Base-by-base conservation (phyloP, 257 asterid species). In the Galeopsis tetrahit region DNA sequence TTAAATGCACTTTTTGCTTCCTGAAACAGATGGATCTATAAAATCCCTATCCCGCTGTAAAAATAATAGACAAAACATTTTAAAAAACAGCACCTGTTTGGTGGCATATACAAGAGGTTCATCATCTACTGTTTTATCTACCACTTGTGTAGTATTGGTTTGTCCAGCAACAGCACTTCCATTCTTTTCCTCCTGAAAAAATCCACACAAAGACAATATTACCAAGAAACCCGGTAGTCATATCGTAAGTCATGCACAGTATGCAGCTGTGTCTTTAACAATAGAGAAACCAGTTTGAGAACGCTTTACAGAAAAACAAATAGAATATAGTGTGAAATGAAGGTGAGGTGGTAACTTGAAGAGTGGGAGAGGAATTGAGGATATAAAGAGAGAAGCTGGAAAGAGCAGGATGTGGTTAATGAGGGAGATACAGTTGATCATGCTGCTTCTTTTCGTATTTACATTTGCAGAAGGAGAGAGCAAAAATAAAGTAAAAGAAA, bases 1-100 rank as follows among this genome's bases (percentile, higher is more conserved):
- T 94, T 94, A 73, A 94, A 94, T 6, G 96, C 98, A 90, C 76
- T 86, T 82, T 94, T 94, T 2, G 99, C 99, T 82, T 94, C 99
- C 99, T 94, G 79, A 66, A 75, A 67, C 72, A 76, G 35, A 75
- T 21, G 68, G 49, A 48, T 52, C 36, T 10, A 59, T 51, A 75
- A 75, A 63, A 75, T 63, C 36, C 31, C 59, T 9, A 68, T 39
- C 49, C 62, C 39, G 32, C 64, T 42, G 21, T 7, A 43, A 77
- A 69, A 60, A 43, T 17, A 21, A 59, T 34, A 39, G 63, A 80
- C n/a, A 78, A 65, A 80, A 60, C 63, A 68, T 71, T 56, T 66
- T 55, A 68, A 79, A 79, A 71, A 48, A 60, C 32, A 40, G 33
- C 59, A 94, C 99, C 98, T 89, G 98, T 82, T 94, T 94, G 80